A percentile compares a stretch with the other conserved stretches of the same genome.
Evolutionary conservation across 1,284 basidiomycete species (phyloP).

Genomic region (Cryptococcus maquisensis): DNA sequence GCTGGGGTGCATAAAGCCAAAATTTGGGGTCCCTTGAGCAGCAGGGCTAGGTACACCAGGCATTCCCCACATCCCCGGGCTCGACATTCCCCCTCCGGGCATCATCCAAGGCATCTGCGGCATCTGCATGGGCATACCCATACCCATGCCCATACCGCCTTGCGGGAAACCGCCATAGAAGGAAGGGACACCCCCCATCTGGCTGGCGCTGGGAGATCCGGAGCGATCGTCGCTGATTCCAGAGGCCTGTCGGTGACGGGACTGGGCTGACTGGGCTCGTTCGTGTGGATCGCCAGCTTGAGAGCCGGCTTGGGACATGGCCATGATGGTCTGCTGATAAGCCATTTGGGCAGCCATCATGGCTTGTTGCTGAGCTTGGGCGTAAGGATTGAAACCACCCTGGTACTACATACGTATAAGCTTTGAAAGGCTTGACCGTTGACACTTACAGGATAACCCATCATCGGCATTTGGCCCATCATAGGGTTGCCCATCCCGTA

Average conservation of each 20-base stretch:
- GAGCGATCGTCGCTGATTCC: constrained; percentile 8
- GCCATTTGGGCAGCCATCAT: constrained; percentile 89
- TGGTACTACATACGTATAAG: constrained; percentile 55
- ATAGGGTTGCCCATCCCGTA: constrained; percentile 35
- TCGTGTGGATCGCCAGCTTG: constrained; percentile 56
- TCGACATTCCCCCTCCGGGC: not conserved
- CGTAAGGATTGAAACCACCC: constrained; percentile 52
- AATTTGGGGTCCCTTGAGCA: not conserved
- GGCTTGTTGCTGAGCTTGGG: constrained; percentile 61
- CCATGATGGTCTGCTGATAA: constrained; percentile 75
- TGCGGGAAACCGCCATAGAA: constrained; percentile 3
- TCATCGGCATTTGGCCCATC: constrained; percentile 46
- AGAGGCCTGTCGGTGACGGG: not conserved
- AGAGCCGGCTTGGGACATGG: constrained; percentile 73
- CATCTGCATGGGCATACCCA: not conserved
- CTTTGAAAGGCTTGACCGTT: not conserved
- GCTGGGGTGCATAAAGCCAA: not conserved
- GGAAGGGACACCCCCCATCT: constrained; percentile 4
- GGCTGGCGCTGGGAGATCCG: constrained; percentile 12
- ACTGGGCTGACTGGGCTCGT: constrained; percentile 7
- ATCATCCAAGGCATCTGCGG: constrained; percentile 5
- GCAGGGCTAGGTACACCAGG: not conserved
- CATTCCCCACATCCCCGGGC: not conserved
- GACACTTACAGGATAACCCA: constrained; percentile 43
- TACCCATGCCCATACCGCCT: not conserved